Evolutionary conservation across 495 filamentous ascomycete species (phyloP).

Genomic region (Recurvomyces mirabilis): DNA sequence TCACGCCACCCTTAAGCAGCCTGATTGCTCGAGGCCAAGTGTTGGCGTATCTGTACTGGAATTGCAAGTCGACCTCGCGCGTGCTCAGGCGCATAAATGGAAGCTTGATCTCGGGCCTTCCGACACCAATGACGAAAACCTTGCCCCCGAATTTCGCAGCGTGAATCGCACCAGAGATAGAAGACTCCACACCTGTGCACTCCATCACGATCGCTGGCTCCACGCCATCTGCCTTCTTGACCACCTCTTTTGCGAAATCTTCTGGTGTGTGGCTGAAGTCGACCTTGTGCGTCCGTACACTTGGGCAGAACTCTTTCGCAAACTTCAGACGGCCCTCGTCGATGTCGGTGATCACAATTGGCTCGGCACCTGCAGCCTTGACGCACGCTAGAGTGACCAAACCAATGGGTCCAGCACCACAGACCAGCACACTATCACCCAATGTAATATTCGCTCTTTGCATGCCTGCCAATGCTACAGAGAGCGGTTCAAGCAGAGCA

Average conservation of each 20-base stretch:
- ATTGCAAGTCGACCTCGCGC: slow-evolving; percentile 84
- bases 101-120: slow-evolving; percentile 85
- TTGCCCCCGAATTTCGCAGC: slow-evolving; percentile 84
- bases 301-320: slow-evolving; percentile 65
- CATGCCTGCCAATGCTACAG: slow-evolving; percentile 73
- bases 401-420: slow-evolving; percentile 85
- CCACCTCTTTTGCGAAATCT: slow-evolving; percentile 56
- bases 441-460: slow-evolving; percentile 65
- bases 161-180: slow-evolving; percentile 73
- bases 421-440: slow-evolving; percentile 75
- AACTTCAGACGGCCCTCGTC: slow-evolving; percentile 73
- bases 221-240: slow-evolving; percentile 54
- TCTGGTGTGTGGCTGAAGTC: slow-evolving; percentile 53
- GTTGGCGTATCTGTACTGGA: slow-evolving; percentile 92
- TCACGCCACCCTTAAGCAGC: slow-evolving; percentile 67
- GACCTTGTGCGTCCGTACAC: slow-evolving; percentile 68
- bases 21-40: slow-evolving; percentile 91
- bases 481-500: slow-evolving; percentile 75
- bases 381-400: slow-evolving; percentile 73
- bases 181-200: slow-evolving; percentile 88
- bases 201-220: slow-evolving; percentile 71
- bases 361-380: slow-evolving; percentile 71
- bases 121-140: slow-evolving; percentile 87
- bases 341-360: slow-evolving; percentile 89
- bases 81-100: slow-evolving; percentile 88